A percentile compares a stretch with the other conserved stretches of the same genome.
These are phyloP conservation scores for Hymenoscyphus salicellus DNA, from an alignment of 2,329 filamentous ascomycete species.

Conservation along the genomic window DNA sequence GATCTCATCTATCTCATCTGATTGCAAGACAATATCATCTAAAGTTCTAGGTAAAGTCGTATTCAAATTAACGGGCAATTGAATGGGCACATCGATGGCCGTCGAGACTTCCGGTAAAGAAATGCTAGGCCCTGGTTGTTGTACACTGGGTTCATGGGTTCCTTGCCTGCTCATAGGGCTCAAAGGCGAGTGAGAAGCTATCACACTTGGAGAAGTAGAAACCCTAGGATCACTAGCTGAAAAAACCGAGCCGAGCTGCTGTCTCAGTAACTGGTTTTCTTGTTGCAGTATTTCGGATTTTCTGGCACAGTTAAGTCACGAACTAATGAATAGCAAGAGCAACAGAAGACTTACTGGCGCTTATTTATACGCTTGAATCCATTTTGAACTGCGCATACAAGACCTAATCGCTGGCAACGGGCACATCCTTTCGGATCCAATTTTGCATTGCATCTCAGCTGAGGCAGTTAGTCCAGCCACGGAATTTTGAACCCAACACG, in stretches of 20 bases:
- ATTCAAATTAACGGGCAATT: background rate
- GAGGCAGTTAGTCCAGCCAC: background rate
- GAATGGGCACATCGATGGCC: background rate
- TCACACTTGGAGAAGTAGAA: conserved; percentile 13
- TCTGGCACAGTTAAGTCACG: background rate
- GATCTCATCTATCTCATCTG: conserved; percentile 15
- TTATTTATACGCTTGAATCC: conserved; percentile 18
- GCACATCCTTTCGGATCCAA: conserved; percentile 15
- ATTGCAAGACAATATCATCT: conserved; percentile 10
- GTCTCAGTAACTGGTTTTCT: conserved; percentile 15
- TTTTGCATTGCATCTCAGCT: conserved; percentile 18
- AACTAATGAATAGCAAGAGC: background rate
- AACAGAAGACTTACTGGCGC: conserved; percentile 12
- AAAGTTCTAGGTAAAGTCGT: conserved; percentile 12
- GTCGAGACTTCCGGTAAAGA: conserved; percentile 4
- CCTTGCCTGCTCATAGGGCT: conserved; percentile 14
- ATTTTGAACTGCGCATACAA: conserved; percentile 15
- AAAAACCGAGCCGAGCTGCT: conserved; percentile 12
- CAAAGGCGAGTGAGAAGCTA: conserved; percentile 10
- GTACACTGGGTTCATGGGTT: conserved; percentile 5
- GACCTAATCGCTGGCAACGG: conserved; percentile 12
- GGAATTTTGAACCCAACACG: background rate
- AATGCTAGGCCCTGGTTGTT: background rate
- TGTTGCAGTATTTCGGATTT: conserved; percentile 18
- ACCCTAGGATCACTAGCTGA: conserved; percentile 4